phyloP scores from a whole-genome alignment of 371 early-diverging fungal genomes.

The Mortierella sp. region DNA sequence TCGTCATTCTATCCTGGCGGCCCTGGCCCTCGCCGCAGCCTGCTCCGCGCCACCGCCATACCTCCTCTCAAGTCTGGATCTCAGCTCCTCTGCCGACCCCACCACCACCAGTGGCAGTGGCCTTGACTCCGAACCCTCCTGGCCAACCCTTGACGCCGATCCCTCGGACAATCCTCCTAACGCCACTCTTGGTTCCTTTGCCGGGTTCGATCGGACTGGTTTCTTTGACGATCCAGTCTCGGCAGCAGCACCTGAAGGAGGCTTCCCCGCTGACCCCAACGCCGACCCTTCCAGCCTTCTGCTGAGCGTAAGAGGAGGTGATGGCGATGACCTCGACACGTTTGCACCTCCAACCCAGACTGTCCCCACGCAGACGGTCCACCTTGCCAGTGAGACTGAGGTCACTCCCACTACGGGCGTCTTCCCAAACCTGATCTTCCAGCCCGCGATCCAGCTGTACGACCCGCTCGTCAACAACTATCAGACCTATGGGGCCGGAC shows the following conservation, averaged over 20 bases:
- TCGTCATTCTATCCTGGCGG: slow-evolving; percentile 5
- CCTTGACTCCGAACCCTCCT: too few relatives aligned
- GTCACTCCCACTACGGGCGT: slow-evolving; percentile 31
- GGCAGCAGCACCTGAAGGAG: too few relatives aligned
- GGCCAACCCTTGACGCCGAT: too few relatives aligned
- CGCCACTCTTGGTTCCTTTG: too few relatives aligned
- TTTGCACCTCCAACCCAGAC: neutral
- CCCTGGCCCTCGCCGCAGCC: neutral
- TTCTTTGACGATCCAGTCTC: too few relatives aligned
- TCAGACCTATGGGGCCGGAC: slow-evolving; percentile 5
- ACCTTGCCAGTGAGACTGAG: slow-evolving; percentile 28
- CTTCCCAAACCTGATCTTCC: slow-evolving; percentile 32
- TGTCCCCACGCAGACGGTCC: slow-evolving; percentile 20
- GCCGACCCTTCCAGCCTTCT: too few relatives aligned
- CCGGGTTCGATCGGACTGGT: too few relatives aligned
- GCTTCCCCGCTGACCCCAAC: too few relatives aligned
- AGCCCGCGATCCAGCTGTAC: slow-evolving; percentile 27
- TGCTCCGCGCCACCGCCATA: neutral
- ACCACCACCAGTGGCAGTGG: neutral
- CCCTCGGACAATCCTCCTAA: neutral
- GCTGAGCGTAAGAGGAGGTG: neutral
- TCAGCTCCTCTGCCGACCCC: neutral
- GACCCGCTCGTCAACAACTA: slow-evolving; percentile 27
- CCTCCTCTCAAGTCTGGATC: neutral
- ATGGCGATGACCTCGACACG: neutral